phyloP scores from a whole-genome alignment of 208 protist genomes.

The Acanthamoeba royreba region DNA sequence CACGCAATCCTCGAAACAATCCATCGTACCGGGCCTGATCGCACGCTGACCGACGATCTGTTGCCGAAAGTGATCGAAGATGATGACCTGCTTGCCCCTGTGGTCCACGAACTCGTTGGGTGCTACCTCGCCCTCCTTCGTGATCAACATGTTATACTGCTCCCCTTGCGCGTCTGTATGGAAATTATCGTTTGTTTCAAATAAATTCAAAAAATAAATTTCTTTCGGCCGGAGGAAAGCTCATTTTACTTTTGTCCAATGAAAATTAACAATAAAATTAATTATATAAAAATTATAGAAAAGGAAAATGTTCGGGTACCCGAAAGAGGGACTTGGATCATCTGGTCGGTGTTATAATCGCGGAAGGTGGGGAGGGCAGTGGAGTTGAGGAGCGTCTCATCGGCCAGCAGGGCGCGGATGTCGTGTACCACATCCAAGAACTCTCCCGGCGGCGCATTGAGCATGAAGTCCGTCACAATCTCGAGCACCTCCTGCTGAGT shows the following conservation, averaged over 20 bases:
- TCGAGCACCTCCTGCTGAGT: conserved; percentile 62
- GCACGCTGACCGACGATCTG: not conserved
- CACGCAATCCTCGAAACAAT: no score
- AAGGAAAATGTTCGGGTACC: conserved; percentile 14
- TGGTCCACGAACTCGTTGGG: conserved; percentile 66
- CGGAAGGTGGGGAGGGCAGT: conserved; percentile 61
- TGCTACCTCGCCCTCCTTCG: conserved; percentile 62
- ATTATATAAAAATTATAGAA: not conserved
- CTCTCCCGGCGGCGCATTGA: conserved; percentile 69
- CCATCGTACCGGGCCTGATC: conserved; percentile 39
- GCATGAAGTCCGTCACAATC: conserved; percentile 66
- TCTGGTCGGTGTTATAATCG: conserved; percentile 72
- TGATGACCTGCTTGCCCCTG: conserved; percentile 42
- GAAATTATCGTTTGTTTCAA: no score
- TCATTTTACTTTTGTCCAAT: not conserved
- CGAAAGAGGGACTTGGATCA: conserved; percentile 44
- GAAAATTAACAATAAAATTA: not conserved
- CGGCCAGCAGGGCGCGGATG: conserved; percentile 44
- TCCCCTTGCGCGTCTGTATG: conserved; percentile 41
- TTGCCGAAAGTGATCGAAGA: conserved; percentile 71
- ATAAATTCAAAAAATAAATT: not conserved
- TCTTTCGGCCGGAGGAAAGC: no score
- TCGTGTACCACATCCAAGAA: conserved; percentile 65
- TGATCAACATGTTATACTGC: conserved; percentile 52
- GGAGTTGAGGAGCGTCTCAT: conserved; percentile 66